Conservation (phyloP, 495 filamentous ascomycete species). For the Rostrohypoxylon terebratum region DNA sequence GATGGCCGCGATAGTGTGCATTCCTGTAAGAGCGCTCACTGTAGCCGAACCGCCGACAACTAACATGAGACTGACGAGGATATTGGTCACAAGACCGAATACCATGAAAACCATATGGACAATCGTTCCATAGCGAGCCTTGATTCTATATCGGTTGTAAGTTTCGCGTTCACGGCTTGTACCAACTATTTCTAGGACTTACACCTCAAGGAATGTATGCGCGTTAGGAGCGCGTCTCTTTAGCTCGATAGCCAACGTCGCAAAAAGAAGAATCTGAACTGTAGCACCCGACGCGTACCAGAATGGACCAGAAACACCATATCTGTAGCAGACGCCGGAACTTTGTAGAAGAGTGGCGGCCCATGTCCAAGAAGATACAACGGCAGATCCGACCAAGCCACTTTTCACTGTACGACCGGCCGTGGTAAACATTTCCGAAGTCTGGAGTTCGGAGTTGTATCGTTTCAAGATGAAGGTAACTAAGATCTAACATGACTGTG, state of each 20-base stretch:
- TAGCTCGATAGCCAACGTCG: slow-evolving; percentile 91
- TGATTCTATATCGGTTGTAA: slow-evolving; percentile 51
- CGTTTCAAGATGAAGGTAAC: slow-evolving; percentile 84
- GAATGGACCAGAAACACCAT: slow-evolving; percentile 93
- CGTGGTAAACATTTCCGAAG: slow-evolving; percentile 97
- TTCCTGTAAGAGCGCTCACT: slow-evolving; percentile 84
- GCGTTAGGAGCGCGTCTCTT: slow-evolving; percentile 89
- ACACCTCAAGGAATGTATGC: slow-evolving; percentile 89
- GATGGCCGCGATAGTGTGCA: slow-evolving; percentile 88
- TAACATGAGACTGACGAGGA: slow-evolving; percentile 89
- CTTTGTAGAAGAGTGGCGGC: slow-evolving; percentile 84
- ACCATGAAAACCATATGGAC: slow-evolving; percentile 81
- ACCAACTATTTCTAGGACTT: slow-evolving; percentile 61
- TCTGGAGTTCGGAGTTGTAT: slow-evolving; percentile 95
- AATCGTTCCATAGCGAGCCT: slow-evolving; percentile 67
- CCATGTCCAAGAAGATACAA: slow-evolving; percentile 97
- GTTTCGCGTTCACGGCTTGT: neutral
- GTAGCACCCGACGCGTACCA: slow-evolving; percentile 81
- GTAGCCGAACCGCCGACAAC: slow-evolving; percentile 92
- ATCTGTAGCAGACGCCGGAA: slow-evolving; percentile 89
- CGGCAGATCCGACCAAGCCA: slow-evolving; percentile 93
- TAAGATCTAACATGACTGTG: slow-evolving; percentile 56
- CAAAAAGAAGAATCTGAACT: slow-evolving; percentile 87
- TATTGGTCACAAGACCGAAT: slow-evolving; percentile 86
- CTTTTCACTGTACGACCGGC: slow-evolving; percentile 95